phyloP scores from a whole-genome alignment of 2,329 filamentous ascomycete species.

The Arthrobotrys megalospora region DNA sequence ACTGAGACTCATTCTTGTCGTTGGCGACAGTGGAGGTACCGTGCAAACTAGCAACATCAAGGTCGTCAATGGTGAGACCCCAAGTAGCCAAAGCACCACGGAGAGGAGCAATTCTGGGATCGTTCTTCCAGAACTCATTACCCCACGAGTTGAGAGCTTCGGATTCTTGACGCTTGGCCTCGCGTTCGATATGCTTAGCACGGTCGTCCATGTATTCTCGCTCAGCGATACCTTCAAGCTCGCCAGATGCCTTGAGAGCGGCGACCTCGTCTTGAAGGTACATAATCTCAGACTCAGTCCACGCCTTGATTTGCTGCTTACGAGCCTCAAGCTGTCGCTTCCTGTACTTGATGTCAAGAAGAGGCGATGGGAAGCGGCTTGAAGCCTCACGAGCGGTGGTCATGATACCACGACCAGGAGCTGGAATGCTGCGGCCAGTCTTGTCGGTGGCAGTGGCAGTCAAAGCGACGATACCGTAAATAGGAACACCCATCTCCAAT shows the following conservation, averaged over 20 bases:
- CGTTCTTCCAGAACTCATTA: constrained; percentile 99
- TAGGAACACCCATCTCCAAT: constrained; percentile 97
- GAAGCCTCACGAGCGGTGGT: constrained; percentile 92
- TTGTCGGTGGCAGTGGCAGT: constrained; percentile 98
- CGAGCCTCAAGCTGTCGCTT: constrained; percentile 94
- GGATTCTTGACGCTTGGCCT: constrained; percentile 91
- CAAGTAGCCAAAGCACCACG: constrained; percentile 96
- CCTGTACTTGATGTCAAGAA: constrained; percentile 97
- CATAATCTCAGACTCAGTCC: constrained; percentile 94
- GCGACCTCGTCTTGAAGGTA: constrained; percentile 93
- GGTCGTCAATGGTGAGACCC: constrained; percentile 97
- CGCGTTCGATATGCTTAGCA: constrained; percentile 85
- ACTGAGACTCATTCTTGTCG: constrained; percentile 99
- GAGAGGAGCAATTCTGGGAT: constrained; percentile 91
- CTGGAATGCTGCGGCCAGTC: constrained; percentile 96
- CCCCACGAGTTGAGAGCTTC: constrained; percentile 92
- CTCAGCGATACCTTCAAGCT: constrained; percentile 78
- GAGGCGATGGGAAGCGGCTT: constrained; percentile 92
- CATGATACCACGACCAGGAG: constrained; percentile 95
- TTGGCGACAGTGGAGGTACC: constrained; percentile 98
- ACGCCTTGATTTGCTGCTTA: constrained; percentile 93
- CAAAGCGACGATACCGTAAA: constrained; percentile 92
- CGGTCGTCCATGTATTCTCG: constrained; percentile 89
- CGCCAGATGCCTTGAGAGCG: constrained; percentile 85
- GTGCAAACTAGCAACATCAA: constrained; percentile 97